Base-by-base conservation (phyloP, 176 grass and related monocot genomes). In the Rhynchospora breviuscula region DNA sequence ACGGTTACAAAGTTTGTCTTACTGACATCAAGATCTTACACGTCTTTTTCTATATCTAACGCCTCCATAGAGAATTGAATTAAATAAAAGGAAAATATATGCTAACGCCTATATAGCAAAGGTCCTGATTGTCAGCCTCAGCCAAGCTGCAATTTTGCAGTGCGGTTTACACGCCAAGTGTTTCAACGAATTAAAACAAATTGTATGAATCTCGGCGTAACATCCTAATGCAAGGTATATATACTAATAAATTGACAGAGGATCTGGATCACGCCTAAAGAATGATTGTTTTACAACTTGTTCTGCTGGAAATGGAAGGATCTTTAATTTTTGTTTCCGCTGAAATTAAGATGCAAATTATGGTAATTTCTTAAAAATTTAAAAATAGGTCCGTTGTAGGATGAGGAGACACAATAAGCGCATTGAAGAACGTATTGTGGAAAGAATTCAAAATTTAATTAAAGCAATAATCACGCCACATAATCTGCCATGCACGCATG, bases 401-500 rank as follows among this genome's bases (percentile, higher is more conserved):
- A 67, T 67, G 26, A 29, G 26, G 26, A 29, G 26, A 14, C 29
- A 40, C 5, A 18, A 8, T 40, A 2, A 65, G 2, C 29, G 1
- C 29, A 40, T 17, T 70, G 31, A 46, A 70, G 15, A 14, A 45
- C 35, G 17, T 45, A 70, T 70, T 45, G 1, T 45, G 67, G 67
- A 46, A 71, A 71, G 35, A 71, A 71, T 71, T 21, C 56, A 43
- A 71, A 46, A 46, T 71, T 33, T 21, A 47, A 29, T 29, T 29
- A 71, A 71, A 46, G 67, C 35, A 71, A 46, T 46, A 45, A 71
- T 71, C 18, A 71, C 40, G 67, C 67, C 67, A 10, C 67, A 71
- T 71, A 19, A 71, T 71, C 67, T 46, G 15, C 67, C 67, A 46
- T 40, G 29, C 5, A 8, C 21, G 2, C 11, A 68, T 71, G 67